Evolutionary conservation across 495 filamentous ascomycete species (phyloP), one percentile per base, ranked within the genome.

Genomic region (Penicillium pancosmium): DNA sequence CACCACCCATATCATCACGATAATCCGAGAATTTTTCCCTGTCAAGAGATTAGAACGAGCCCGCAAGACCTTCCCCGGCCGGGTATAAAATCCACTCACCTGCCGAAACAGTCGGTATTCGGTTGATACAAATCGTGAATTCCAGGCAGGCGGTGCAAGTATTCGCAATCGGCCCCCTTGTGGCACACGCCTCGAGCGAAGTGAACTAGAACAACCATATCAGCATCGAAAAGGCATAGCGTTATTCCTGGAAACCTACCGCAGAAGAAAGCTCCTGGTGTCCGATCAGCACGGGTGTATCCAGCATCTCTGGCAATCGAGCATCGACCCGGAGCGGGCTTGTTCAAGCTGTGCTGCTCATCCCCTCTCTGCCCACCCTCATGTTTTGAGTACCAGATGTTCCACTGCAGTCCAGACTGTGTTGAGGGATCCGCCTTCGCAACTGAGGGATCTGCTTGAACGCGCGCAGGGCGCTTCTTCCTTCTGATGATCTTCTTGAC

Each of bases 321-420:
- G 77, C 92, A 97, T 34, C 95, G 87, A 5, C 83, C 82, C 33
- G 85, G 80, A 1, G 94, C 93, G 50, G 84, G 83, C 36, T 79
- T 80, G 67, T 96, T 88, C 16, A 87, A 87, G 5, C 90, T 83
- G 64, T 94, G 92, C 57, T 89, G 89, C 78, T 97, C 93, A 64
- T 97, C 54, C 34, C 46, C 93, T 43, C 93, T 87, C 72, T 98
- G 93, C 56, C 95, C 93, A 51, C 93, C 94, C 6, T 84, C 86
- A 92, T 92, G 97, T 73, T 96, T 96, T 76, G 94, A 95, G 71
- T 96, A 79, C 90, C 90, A 96, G 59, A 93, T 91, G 64, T 97
- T 97, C 81, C 93, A 98, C 52, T 91, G 88, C 0, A 90, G 93
- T 41, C 94, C 94, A 0, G 93, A 97, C 63, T 97, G 93, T 3